phyloP scores from a whole-genome alignment of 83 land plant species.

The Picea engelmannii region DNA sequence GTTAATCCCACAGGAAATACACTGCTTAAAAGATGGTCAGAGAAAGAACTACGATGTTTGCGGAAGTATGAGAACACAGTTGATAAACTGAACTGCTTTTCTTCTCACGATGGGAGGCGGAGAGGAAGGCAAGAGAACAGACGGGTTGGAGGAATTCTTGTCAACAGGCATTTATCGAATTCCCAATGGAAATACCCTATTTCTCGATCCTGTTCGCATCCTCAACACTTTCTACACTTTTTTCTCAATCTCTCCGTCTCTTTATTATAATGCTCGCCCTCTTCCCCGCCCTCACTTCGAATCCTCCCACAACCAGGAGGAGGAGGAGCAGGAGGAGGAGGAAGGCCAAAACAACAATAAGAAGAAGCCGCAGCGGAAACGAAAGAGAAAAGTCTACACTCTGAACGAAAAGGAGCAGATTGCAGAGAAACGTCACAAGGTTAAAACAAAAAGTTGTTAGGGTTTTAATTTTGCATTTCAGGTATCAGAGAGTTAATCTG shows the following conservation, averaged over 20 bases:
- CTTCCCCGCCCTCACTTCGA: background rate
- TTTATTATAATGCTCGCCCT: background rate
- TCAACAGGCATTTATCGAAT: constrained; percentile 4
- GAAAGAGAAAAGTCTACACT: background rate
- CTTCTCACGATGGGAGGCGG: no score
- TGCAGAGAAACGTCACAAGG: constrained; percentile 2
- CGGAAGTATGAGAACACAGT: no score
- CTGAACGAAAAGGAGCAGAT: constrained; percentile 2
- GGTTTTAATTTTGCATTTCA: no score
- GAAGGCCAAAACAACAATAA: background rate
- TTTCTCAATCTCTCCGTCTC: background rate
- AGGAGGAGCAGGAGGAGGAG: background rate
- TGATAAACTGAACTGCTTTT: no score
- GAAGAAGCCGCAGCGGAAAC: background rate
- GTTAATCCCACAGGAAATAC: no score
- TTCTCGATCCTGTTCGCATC: constrained; percentile 10
- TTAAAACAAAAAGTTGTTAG: background rate
- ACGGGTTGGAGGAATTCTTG: background rate
- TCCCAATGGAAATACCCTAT: background rate
- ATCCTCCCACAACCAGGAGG: background rate
- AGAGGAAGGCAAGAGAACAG: no score
- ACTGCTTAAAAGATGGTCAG: no score
- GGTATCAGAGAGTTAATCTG: no score
- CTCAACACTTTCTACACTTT: background rate
- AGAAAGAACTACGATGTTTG: no score